Base-by-base conservation (phyloP, 805 yeast species). In the Ogataea methylovora region DNA sequence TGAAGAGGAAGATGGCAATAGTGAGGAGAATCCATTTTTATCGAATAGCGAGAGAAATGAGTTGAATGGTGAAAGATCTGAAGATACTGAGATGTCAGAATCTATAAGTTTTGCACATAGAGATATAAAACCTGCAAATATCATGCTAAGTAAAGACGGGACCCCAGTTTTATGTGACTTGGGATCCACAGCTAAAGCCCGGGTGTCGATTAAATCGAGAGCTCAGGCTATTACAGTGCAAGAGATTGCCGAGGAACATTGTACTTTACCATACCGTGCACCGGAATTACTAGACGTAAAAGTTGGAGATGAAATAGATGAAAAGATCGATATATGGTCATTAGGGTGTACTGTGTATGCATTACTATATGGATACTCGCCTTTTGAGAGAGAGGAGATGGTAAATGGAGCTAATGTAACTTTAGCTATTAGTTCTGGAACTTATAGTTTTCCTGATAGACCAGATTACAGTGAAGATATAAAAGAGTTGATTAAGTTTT, bases 311-410 rank as follows among this genome's bases (percentile, higher is more conserved):
- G 57, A 57, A 5, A 65, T 88, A 29, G 76, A 78, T 41, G 94
- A 84, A 48, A 71, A 73, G 39, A 78, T 83, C 4, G 97, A 88
- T 55, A 74, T 90, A 18, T 88, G 97, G 97, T 81, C 94, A 3
- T 56, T 88, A 20, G 97, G 97, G 0, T 86, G 96, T 50, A 65
- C 86, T 1, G 53, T 86, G 13, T 88, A 84, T 55, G 75, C 87
- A 1, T 59, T 84, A 43, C 67, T 90, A 55, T 88, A 83, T 59
- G 81, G 82, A 0, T 67, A 68, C 21, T 83, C 95, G 4, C 97
- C 97, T 1, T 88, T 88, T 54, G 95, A 87, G 52, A 69, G 84
- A 51, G 79, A 83, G 52, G 92, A 85, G 48, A 68, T 73, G 29
- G 78, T 80, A 27, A 74, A 77, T 38, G 97, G 97, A 12, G 95